phyloP scores from a whole-genome alignment of 331 rosid genomes.

The Malus hybrid region DNA sequence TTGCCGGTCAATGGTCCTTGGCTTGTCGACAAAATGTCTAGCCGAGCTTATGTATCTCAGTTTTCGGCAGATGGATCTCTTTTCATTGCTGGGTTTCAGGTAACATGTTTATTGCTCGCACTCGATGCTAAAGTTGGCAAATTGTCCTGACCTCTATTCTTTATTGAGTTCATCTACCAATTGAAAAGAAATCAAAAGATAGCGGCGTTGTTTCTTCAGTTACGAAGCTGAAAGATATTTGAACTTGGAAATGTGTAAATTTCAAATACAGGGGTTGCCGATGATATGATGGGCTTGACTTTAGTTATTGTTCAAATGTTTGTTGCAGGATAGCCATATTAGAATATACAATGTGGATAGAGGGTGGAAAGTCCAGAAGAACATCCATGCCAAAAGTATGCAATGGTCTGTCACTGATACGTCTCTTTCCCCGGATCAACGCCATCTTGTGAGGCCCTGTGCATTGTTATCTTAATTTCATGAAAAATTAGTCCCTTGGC shows the following conservation, averaged over 20 bases:
- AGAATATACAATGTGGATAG: conserved; percentile 74
- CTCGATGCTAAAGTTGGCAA: not conserved
- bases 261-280: not conserved
- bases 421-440: conserved; percentile 74
- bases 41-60: conserved; percentile 87
- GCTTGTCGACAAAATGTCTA: conserved; percentile 56
- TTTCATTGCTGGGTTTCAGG: conserved; percentile 19
- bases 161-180: not conserved
- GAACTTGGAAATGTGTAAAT: not conserved
- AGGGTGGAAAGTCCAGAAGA: conserved; percentile 80
- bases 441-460: conserved; percentile 64
- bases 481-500: not conserved
- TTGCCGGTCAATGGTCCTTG: conserved; percentile 84
- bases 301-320: not conserved
- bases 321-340: conserved; percentile 68
- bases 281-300: not conserved
- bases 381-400: conserved; percentile 69
- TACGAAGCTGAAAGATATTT: not conserved
- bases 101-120: not conserved
- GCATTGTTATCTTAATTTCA: not conserved
- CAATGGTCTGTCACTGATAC: conserved; percentile 94
- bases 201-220: not conserved
- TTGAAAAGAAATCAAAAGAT: not conserved
- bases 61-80: conserved; percentile 93
- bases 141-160: not conserved